These are phyloP conservation scores for Colletotrichum sp. DNA, from an alignment of 2,329 filamentous ascomycete species.

Conservation along the genomic window DNA sequence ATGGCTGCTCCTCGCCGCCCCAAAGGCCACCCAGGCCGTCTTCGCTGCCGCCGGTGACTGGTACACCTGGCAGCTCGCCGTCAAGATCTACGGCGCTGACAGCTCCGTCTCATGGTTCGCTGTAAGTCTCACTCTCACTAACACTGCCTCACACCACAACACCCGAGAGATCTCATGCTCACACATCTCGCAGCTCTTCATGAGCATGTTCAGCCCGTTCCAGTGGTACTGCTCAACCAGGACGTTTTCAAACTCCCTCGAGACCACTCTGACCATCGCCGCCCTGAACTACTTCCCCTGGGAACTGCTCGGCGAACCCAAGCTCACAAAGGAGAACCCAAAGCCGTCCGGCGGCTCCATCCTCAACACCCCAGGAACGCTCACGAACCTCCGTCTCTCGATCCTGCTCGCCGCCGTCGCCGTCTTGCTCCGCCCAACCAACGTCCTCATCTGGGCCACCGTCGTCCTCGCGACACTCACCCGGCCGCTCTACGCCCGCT, in stretches of 20 bases:
- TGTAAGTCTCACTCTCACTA: slow-evolving; percentile 54
- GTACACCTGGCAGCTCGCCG: slow-evolving; percentile 85
- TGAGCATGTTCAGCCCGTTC: slow-evolving; percentile 83
- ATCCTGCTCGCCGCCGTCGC: slow-evolving; percentile 81
- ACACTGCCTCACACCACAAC: neutral
- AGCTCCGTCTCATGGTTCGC: slow-evolving; percentile 71
- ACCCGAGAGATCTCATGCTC: neutral
- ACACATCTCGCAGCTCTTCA: slow-evolving; percentile 59
- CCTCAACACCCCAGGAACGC: slow-evolving; percentile 29
- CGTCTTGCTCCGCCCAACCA: slow-evolving; percentile 88
- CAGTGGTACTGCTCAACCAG: slow-evolving; percentile 95
- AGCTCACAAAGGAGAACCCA: slow-evolving; percentile 43
- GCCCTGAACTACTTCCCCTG: slow-evolving; percentile 90
- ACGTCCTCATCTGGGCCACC: slow-evolving; percentile 81
- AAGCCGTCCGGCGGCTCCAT: slow-evolving; percentile 32
- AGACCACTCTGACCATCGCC: slow-evolving; percentile 83
- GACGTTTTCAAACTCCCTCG: slow-evolving; percentile 92
- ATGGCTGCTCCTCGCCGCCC: slow-evolving; percentile 72
- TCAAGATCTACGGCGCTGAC: slow-evolving; percentile 71
- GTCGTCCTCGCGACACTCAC: slow-evolving; percentile 59
- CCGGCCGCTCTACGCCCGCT: slow-evolving; percentile 37
- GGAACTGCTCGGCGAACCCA: slow-evolving; percentile 61
- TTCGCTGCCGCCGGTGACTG: slow-evolving; percentile 83
- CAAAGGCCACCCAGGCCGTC: slow-evolving; percentile 77
- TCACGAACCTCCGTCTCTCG: slow-evolving; percentile 55